Conservation (phyloP, 108 stramenopile genomes). For the Nannochloropsis gaditana region DNA sequence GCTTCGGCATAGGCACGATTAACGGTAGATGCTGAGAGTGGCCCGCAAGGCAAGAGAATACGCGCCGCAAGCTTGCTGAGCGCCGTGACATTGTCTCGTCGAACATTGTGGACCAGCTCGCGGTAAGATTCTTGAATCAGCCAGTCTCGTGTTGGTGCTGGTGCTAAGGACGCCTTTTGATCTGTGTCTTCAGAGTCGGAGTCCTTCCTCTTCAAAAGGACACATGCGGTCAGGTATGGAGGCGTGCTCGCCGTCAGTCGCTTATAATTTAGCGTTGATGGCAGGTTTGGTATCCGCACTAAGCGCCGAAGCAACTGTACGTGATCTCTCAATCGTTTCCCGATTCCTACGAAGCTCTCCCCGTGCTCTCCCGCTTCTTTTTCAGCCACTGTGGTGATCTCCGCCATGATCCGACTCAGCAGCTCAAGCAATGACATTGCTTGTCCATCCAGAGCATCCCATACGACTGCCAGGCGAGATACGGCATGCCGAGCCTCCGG, state of each 20-base stretch:
- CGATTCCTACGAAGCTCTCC: neutral
- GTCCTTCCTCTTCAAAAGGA: neutral
- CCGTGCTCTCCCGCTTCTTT: neutral
- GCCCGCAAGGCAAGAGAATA: neutral
- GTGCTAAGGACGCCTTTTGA: neutral
- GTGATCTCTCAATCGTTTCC: constrained; percentile 9
- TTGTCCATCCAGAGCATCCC: neutral
- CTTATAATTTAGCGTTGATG: neutral
- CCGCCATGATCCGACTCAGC: constrained; percentile 10
- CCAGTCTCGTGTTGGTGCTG: neutral
- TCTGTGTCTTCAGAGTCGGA: neutral
- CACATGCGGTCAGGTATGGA: neutral
- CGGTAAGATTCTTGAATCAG: neutral
- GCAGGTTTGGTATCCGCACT: constrained; percentile 1
- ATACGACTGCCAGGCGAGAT: neutral
- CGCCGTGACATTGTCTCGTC: neutral
- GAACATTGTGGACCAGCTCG: neutral
- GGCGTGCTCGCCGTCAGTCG: neutral
- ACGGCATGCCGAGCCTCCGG: neutral
- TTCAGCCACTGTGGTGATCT: neutral
- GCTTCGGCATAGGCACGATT: neutral
- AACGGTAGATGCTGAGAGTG: neutral
- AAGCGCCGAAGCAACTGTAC: neutral
- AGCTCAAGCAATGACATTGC: neutral
- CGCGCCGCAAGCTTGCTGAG: neutral